Conservation (phyloP, 139 green algal species). For the Pleodorina starrii region DNA sequence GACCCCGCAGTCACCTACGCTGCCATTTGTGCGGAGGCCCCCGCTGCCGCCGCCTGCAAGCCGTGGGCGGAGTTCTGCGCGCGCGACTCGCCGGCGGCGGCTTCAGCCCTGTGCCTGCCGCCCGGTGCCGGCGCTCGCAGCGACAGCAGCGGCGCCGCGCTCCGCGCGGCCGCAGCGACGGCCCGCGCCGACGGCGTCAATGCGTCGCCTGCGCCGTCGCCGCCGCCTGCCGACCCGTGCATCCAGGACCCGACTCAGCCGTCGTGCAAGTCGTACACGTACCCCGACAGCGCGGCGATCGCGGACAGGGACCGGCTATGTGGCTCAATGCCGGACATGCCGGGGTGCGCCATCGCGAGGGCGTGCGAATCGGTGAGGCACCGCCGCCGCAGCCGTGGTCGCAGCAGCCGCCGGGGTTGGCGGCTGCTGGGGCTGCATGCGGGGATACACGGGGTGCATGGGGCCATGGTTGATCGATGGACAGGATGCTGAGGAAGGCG, state of each 20-base stretch:
- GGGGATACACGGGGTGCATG: too few species aligned
- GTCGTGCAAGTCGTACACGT: constrained; percentile 20
- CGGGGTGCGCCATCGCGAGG: constrained; percentile 25
- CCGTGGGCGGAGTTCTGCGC: constrained; percentile 3
- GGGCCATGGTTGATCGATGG: too few species aligned
- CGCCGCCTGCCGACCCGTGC: constrained; percentile 22
- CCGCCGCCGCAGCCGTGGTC: too few species aligned
- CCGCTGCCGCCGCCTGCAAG: neutral
- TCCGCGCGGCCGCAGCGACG: too few species aligned
- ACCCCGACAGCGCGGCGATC: neutral
- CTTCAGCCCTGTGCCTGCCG: constrained; percentile 14
- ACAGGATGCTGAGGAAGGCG: too few species aligned
- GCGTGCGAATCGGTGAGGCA: constrained; percentile 26
- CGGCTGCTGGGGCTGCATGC: too few species aligned
- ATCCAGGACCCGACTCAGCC: constrained; percentile 13
- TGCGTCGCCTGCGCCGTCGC: neutral
- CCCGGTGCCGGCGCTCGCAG: neutral
- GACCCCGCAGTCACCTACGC: constrained; percentile 41
- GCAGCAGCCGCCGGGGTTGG: too few species aligned
- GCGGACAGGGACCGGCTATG: constrained; percentile 30
- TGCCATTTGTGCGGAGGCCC: neutral
- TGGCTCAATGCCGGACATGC: constrained; percentile 52
- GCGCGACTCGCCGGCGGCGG: neutral
- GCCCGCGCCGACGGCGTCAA: neutral
- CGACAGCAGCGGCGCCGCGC: too few species aligned